Base-by-base conservation (phyloP, 257 asterid species). In the Ocimum tenuiflorum region DNA sequence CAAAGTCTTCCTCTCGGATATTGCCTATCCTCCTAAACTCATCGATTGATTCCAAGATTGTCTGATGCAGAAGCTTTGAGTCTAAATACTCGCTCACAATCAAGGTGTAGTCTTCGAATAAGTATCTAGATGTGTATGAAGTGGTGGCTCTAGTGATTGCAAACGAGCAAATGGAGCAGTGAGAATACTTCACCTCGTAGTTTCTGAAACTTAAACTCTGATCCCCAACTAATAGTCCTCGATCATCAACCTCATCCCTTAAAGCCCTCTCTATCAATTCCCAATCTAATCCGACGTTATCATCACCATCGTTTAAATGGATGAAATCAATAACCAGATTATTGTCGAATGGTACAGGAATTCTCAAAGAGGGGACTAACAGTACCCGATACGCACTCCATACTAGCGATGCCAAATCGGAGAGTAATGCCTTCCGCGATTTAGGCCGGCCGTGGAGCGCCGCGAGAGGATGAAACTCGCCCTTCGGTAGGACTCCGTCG, bases 321-420 rank as follows among this genome's bases (percentile, higher is more conserved):
- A 92, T 68, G 65, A 92, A 82, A 53, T 92, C 86, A 65, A 92
- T 86, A 14, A 78, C 67, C 87, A 92, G 79, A 2, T 71, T 75
- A 73, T 74, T 73, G 72, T 89, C 97, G 59, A 76, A 87, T 31
- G 87, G 88, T 61, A 92, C 91, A 7, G 94, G 95, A 55, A 89
- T 82, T 73, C 99, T 83, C 84, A 92, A 76, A 41, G 96, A 83
- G 47, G 99, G 99, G 29, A 89, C 97, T 8, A 89, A 79, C 2
- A 92, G 89, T 49, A 84, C 97, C 96, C 87, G 94, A 75, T 92
- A 92, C 71, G 99, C 95, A 62, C 94, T 89, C 95, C 89, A 89
- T 11, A 92, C 95, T 47, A 92, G 65, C 3, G 96, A 84, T 4
- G 96, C 96, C 73, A 92, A 65, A 65, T 92, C 99, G 5, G 96